Conservation (phyloP, 805 yeast genomes). For the Candida multigemmis region DNA sequence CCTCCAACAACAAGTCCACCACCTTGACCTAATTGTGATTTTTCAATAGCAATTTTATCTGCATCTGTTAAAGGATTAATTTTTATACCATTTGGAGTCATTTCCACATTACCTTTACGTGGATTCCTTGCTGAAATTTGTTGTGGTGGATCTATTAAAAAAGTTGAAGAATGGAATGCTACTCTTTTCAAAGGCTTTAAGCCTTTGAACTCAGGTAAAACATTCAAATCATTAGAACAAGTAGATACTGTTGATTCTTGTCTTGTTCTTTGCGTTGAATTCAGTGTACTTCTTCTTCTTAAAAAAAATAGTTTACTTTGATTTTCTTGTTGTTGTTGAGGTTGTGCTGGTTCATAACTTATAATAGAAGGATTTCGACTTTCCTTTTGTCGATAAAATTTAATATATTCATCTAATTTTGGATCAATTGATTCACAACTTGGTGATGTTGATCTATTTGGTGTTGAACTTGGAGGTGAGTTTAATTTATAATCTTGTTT, state of each 20-base stretch:
- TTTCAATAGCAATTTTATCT: constrained; percentile 36
- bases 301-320: constrained; percentile 16
- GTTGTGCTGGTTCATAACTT: constrained; percentile 2
- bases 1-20: constrained; percentile 78
- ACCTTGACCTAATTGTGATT: constrained; percentile 33
- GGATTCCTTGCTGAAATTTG: constrained; percentile 88
- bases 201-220: constrained; percentile 16
- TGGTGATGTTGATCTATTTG: constrained; percentile 1
- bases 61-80: constrained; percentile 48
- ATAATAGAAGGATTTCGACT: constrained; percentile 9
- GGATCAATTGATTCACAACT: constrained; percentile 13
- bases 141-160: constrained; percentile 55
- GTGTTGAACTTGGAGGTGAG: neutral
- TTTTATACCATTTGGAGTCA: constrained; percentile 45
- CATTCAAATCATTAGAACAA: no score
- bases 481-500: no score
- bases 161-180: constrained; percentile 33
- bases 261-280: neutral
- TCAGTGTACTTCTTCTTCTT: constrained; percentile 16
- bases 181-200: constrained; percentile 31
- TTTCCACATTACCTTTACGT: constrained; percentile 62
- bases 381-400: constrained; percentile 19
- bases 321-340: constrained; percentile 1
- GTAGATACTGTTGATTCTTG: no score
- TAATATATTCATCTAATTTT: constrained; percentile 25